Evolutionary conservation across 495 filamentous ascomycete species (phyloP).

Genomic region (Cryomyces antarcticus): DNA sequence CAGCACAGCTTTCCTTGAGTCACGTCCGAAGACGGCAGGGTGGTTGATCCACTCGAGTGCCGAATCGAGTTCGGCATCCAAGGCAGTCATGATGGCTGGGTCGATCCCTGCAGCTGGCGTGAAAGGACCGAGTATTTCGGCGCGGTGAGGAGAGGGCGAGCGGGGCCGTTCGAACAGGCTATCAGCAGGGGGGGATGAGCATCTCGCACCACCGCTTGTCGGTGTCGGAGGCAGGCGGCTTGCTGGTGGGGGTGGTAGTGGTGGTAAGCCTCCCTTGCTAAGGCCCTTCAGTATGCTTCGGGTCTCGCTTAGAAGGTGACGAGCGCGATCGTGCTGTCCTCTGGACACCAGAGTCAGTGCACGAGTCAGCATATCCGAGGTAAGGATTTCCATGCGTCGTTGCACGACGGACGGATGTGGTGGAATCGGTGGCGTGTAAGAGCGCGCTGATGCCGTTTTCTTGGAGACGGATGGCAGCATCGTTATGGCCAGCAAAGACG

Average conservation of each 20-base stretch:
- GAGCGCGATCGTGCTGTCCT: constrained; percentile 80
- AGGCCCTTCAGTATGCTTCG: constrained; percentile 89
- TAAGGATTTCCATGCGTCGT: constrained; percentile 90
- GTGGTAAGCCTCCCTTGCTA: constrained; percentile 84
- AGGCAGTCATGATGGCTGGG: constrained; percentile 52
- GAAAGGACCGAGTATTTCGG: constrained; percentile 25
- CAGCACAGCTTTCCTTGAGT: constrained; percentile 85
- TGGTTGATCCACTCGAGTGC: constrained; percentile 99
- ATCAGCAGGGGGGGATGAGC: constrained; percentile 2
- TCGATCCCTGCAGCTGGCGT: constrained; percentile 58
- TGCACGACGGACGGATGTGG: constrained; percentile 93
- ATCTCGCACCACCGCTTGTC: background rate
- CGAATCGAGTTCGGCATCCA: constrained; percentile 78
- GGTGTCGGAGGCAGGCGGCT: constrained; percentile 12
- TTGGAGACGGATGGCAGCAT: constrained; percentile 67
- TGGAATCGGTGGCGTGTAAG: constrained; percentile 65
- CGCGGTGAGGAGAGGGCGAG: constrained; percentile 27
- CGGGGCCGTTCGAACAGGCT: constrained; percentile 10
- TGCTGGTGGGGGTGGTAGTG: constrained; percentile 42
- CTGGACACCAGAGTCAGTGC: constrained; percentile 80
- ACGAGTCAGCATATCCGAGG: constrained; percentile 92
- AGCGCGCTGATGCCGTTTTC: constrained; percentile 35
- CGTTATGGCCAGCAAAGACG: constrained; percentile 88
- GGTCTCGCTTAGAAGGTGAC: constrained; percentile 80
- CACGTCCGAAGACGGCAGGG: constrained; percentile 85